These are phyloP conservation scores for Baudoinia panamericana DNA, from an alignment of 495 filamentous ascomycete species.

Conservation along the genomic window DNA sequence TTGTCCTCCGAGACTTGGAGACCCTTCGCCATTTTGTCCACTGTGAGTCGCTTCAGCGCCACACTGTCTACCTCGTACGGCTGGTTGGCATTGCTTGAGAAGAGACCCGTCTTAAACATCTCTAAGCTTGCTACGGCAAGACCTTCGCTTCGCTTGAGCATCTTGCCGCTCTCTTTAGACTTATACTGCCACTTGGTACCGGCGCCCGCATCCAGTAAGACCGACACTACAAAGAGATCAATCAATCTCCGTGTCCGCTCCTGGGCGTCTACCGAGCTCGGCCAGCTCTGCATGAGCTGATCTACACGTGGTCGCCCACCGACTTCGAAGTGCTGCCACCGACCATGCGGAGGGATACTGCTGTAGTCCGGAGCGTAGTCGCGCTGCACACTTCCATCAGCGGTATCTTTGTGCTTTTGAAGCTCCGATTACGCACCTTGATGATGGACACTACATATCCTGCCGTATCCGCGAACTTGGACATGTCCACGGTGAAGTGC, in stretches of 20 bases:
- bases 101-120: slow-evolving; percentile 94
- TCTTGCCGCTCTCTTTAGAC: slow-evolving; percentile 74
- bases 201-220: slow-evolving; percentile 77
- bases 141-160: slow-evolving; percentile 80
- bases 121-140: slow-evolving; percentile 88
- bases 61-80: slow-evolving; percentile 81
- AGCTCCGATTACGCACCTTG: slow-evolving; percentile 57
- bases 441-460: slow-evolving; percentile 93
- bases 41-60: slow-evolving; percentile 61
- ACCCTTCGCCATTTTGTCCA: slow-evolving; percentile 60
- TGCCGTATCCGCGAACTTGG: slow-evolving; percentile 75
- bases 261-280: slow-evolving; percentile 46
- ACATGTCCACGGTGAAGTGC: slow-evolving; percentile 86
- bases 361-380: slow-evolving; percentile 80
- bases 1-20: slow-evolving; percentile 74
- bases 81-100: slow-evolving; percentile 68
- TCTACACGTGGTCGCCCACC: slow-evolving; percentile 66
- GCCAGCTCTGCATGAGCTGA: slow-evolving; percentile 56
- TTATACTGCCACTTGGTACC: slow-evolving; percentile 79
- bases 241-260: slow-evolving; percentile 67
- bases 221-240: slow-evolving; percentile 81
- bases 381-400: slow-evolving; percentile 44
- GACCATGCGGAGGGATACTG: slow-evolving; percentile 71
- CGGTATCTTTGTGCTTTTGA: too few relatives aligned
- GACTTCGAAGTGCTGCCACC: slow-evolving; percentile 84